Evolutionary conservation across 1,139 yeast genomes (phyloP).

Genomic region (Taphrina populina): DNA sequence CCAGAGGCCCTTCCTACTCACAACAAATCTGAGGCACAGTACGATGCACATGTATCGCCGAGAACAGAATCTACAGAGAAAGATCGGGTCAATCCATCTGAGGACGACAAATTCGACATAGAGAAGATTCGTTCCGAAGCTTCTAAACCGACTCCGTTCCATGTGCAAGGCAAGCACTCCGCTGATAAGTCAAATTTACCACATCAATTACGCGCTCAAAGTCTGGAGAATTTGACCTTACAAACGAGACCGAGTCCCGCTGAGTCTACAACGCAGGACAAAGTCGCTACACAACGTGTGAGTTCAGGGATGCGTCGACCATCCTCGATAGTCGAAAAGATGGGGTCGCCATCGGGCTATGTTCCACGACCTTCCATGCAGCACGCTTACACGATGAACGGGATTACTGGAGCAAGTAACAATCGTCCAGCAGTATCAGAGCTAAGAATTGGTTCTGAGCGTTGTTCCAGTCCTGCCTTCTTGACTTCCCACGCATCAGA

Average conservation of each 20-base stretch:
- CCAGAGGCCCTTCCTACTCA: constrained; percentile 29
- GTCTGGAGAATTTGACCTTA: constrained; percentile 9
- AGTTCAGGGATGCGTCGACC: too few relatives aligned
- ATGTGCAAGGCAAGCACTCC: too few relatives aligned
- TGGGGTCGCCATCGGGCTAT: constrained; percentile 14
- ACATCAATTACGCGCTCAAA: too few relatives aligned
- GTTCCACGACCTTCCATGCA: constrained; percentile 21
- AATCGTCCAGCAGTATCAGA: too few relatives aligned
- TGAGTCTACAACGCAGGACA: too few relatives aligned
- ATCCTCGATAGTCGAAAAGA: too few relatives aligned
- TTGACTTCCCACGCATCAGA: too few relatives aligned
- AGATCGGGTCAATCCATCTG: background rate
- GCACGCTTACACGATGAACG: constrained; percentile 6
- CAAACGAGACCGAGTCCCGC: background rate
- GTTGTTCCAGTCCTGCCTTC: too few relatives aligned
- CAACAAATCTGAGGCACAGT: background rate
- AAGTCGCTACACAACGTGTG: too few relatives aligned
- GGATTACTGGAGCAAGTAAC: too few relatives aligned
- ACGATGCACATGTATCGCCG: background rate
- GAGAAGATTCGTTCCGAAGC: constrained; percentile 25
- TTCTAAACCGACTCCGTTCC: background rate
- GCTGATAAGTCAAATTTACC: background rate
- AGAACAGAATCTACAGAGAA: background rate
- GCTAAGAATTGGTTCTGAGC: too few relatives aligned
- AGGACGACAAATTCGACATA: constrained; percentile 13